A percentile compares a stretch with the other conserved stretches of the same genome.
phyloP scores from a whole-genome alignment of 345 rosid species.

The Ailanthus altissimus region DNA sequence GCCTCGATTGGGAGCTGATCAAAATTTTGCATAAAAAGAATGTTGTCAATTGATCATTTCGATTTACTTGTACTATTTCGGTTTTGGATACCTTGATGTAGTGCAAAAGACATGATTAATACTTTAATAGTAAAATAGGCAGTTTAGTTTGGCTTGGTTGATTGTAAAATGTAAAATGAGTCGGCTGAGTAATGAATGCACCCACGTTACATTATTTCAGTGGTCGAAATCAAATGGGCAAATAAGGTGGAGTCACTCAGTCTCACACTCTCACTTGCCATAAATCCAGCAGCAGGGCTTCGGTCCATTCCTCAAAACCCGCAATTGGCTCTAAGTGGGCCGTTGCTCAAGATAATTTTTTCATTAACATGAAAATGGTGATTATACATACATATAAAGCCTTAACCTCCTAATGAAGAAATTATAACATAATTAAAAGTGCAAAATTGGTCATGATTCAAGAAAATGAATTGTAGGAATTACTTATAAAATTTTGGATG shows the following conservation, averaged over 20 bases:
- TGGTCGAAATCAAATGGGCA: not conserved
- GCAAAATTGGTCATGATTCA: not conserved
- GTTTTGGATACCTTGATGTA: too few species aligned
- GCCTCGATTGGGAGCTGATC: not conserved
- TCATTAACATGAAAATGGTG: too few species aligned
- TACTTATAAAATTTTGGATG: not conserved
- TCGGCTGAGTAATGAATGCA: not conserved
- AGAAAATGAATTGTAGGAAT: not conserved
- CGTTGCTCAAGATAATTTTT: not conserved
- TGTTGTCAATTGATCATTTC: not conserved
- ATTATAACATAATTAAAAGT: not conserved
- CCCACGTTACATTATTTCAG: not conserved
- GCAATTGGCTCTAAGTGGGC: not conserved
- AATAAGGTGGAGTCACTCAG: not conserved
- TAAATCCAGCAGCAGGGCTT: conserved; percentile 23
- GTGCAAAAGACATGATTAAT: too few species aligned
- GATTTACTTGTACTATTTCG: not conserved
- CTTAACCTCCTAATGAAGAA: not conserved
- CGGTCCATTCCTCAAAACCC: too few species aligned
- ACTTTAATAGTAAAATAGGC: too few species aligned
- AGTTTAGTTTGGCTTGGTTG: not conserved
- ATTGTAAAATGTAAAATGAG: not conserved
- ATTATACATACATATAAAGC: too few species aligned
- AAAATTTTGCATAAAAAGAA: conserved; percentile 17
- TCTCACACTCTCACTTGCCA: not conserved